Percentiles rank a stretch among this genome's conserved stretches.
Conservation (phyloP, 2,329 filamentous ascomycete genomes). For the Fusarium avenaceum region DNA sequence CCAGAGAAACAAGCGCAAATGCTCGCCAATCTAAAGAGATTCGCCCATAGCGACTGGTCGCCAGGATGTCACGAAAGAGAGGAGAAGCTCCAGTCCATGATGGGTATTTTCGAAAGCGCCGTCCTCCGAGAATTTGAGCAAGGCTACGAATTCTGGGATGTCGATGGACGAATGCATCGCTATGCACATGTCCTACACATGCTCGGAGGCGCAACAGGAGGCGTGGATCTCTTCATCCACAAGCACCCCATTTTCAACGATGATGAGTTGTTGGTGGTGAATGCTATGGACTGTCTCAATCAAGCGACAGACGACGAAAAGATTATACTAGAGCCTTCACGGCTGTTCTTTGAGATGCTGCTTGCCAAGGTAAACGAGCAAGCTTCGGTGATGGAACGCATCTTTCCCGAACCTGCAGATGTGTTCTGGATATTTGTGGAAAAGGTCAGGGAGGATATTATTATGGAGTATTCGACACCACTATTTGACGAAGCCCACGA, state of each 20-base stretch:
- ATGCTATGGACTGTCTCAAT: slow-evolving; percentile 85
- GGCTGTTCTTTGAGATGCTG: slow-evolving; percentile 82
- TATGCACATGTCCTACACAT: slow-evolving; percentile 88
- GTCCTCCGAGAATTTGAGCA: slow-evolving; percentile 93
- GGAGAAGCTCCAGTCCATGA: slow-evolving; percentile 79
- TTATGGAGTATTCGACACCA: slow-evolving; percentile 87
- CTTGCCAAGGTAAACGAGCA: slow-evolving; percentile 86
- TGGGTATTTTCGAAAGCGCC: slow-evolving; percentile 88
- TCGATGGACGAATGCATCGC: slow-evolving; percentile 87
- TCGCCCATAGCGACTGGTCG: slow-evolving; percentile 84
- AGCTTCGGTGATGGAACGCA: slow-evolving; percentile 80
- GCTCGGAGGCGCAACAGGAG: slow-evolving; percentile 84
- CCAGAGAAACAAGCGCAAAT: slow-evolving; percentile 93
- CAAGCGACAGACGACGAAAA: slow-evolving; percentile 70
- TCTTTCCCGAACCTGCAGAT: slow-evolving; percentile 79
- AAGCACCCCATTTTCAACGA: slow-evolving; percentile 88
- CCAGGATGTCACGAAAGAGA: slow-evolving; percentile 79
- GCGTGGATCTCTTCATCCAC: slow-evolving; percentile 87
- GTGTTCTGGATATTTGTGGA: slow-evolving; percentile 85
- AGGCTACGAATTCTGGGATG: slow-evolving; percentile 89
- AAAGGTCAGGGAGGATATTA: slow-evolving; percentile 84
- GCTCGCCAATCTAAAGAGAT: slow-evolving; percentile 82
- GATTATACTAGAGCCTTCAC: slow-evolving; percentile 83
- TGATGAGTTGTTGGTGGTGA: slow-evolving; percentile 73
- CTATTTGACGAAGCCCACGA: slow-evolving; percentile 90